Conservation (phyloP, 208 protist species). For the Angomonas deanei region DNA sequence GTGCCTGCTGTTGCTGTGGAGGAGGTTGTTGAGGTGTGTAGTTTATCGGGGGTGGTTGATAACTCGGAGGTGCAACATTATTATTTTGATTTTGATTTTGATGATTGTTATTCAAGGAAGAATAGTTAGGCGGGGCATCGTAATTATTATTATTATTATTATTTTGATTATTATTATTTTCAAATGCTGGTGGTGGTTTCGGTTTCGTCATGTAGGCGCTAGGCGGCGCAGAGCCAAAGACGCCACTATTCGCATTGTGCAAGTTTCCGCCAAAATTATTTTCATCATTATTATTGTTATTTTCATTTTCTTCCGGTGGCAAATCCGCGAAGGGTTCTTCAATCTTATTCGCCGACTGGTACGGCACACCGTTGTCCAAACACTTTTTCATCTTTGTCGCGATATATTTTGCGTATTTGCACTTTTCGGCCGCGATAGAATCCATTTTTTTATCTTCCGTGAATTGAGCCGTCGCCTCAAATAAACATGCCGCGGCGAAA, state of each 20-base stretch:
- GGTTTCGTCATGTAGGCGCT: slow-evolving; percentile 12
- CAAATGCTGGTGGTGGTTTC: not conserved
- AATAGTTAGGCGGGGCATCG: not conserved
- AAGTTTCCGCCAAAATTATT: not conserved
- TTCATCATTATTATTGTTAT: not conserved
- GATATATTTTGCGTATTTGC: slow-evolving; percentile 77
- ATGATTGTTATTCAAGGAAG: slow-evolving; percentile 2
- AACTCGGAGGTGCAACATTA: not conserved
- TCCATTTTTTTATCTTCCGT: slow-evolving; percentile 57
- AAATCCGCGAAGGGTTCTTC: slow-evolving; percentile 1
- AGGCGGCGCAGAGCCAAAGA: slow-evolving; percentile 12
- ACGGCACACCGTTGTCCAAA: slow-evolving; percentile 36
- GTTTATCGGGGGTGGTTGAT: not conserved
- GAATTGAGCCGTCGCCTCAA: slow-evolving; percentile 81
- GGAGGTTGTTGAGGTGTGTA: not conserved
- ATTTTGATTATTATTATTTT: not conserved
- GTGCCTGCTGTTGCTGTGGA: not conserved
- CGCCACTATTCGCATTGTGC: not conserved
- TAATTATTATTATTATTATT: too few species aligned
- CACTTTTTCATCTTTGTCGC: slow-evolving; percentile 69
- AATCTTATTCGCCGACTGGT: slow-evolving; percentile 48
- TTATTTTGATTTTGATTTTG: not conserved
- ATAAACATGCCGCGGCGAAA: slow-evolving; percentile 55
- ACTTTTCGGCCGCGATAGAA: slow-evolving; percentile 53
- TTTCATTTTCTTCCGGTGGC: not conserved